These are phyloP conservation scores for Eucalyptus cloeziana DNA, from an alignment of 345 rosid species.

Conservation along the genomic window DNA sequence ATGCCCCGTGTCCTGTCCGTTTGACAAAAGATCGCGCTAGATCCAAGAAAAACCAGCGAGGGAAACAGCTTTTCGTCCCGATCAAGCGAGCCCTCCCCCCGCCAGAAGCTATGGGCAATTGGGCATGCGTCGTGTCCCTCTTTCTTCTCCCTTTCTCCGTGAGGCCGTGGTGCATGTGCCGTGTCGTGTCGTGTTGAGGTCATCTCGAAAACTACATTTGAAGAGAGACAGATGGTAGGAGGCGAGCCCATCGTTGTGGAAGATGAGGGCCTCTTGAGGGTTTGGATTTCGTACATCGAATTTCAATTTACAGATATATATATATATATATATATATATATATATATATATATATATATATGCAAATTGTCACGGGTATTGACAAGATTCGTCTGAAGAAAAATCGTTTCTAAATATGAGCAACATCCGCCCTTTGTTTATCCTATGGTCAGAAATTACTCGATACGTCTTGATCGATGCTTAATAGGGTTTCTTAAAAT, in stretches of 20 bases:
- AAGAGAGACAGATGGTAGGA: background rate
- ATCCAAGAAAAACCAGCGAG: background rate
- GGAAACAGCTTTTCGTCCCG: background rate
- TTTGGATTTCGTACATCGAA: background rate
- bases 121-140: background rate
- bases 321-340: too few relatives aligned
- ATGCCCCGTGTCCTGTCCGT: background rate
- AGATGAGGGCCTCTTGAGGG: background rate
- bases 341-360: too few relatives aligned
- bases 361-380: background rate
- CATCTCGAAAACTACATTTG: background rate
- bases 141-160: background rate
- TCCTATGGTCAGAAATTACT: background rate
- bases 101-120: background rate
- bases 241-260: background rate
- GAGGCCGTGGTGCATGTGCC: background rate
- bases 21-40: background rate
- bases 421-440: background rate
- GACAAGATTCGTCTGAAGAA: background rate
- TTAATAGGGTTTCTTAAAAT: background rate
- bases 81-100: background rate
- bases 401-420: background rate
- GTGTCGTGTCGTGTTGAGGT: background rate
- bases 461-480: background rate
- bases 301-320: background rate